Conservation (phyloP, 352 stramenopile species). For the Globisporangium irregulare region DNA sequence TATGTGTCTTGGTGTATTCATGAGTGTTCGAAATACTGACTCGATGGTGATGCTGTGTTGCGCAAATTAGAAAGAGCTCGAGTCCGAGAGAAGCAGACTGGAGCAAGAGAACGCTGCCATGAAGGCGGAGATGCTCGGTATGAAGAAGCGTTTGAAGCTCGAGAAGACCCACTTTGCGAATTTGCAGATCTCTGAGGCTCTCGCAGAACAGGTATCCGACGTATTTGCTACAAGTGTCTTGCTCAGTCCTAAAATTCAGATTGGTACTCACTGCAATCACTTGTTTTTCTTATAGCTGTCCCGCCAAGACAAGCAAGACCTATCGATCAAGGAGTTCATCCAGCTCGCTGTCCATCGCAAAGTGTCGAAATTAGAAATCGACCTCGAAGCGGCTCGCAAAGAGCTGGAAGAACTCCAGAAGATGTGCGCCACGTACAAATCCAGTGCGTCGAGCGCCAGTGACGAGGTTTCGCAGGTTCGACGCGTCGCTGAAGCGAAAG, state of each 20-base stretch:
- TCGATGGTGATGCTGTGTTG: background rate
- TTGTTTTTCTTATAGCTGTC: slow-evolving; percentile 24
- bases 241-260: background rate
- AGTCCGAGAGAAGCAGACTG: slow-evolving; percentile 16
- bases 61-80: slow-evolving; percentile 7
- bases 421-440: slow-evolving; percentile 30
- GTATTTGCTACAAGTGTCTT: background rate
- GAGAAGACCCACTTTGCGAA: slow-evolving; percentile 64
- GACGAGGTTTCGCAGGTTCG: slow-evolving; percentile 33
- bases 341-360: slow-evolving; percentile 55
- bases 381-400: slow-evolving; percentile 33
- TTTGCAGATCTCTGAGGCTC: slow-evolving; percentile 58
- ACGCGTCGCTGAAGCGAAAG: slow-evolving; percentile 30
- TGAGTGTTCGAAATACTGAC: background rate
- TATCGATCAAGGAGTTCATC: slow-evolving; percentile 61
- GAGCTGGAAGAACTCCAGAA: slow-evolving; percentile 35
- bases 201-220: slow-evolving; percentile 48
- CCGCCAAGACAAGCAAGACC: slow-evolving; percentile 44
- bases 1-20: background rate
- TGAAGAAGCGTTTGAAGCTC: slow-evolving; percentile 43
- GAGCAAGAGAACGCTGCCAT: slow-evolving; percentile 27
- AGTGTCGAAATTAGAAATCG: slow-evolving; percentile 32
- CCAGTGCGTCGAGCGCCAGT: slow-evolving; percentile 22
- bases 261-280: background rate
- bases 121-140: slow-evolving; percentile 21